Base-by-base conservation (phyloP, 768 basidiomycete species). In the Baorangia bicolor region DNA sequence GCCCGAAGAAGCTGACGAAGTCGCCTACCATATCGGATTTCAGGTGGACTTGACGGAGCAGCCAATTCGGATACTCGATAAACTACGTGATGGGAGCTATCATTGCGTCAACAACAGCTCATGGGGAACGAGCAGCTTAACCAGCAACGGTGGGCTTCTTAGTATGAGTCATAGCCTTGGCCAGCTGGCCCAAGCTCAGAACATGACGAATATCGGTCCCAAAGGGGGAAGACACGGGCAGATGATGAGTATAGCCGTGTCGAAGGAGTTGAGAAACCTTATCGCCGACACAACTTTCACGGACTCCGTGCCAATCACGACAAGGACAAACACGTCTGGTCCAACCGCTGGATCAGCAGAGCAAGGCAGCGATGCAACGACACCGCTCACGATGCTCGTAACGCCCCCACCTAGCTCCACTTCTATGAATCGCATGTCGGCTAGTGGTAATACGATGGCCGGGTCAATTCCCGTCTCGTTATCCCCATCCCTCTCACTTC, bases 11-110 rank as follows among this genome's bases (percentile, higher is more conserved):
- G 78, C 79, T 35, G 83, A 85, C 51, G 88, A 95, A 42, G 79
- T 91, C 38, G 85, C 84, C 10, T 96, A 89, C 68, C 88, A 92
- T 64, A 87, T 99, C 48, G 97, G 97, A 1, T 98, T 99, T 78
- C 94, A 99, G 73, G 90, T 97, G 52, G 93, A 98, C 72, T 77
- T 99, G 46, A 85, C 86, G 18, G 85, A 88, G 64, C 93, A 95
- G 73, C 94, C 93, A 3, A 85, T 85, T 61, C 83, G 83, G 2
- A 94, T 97, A 56, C 74, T 94, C 50, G 81, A 88, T 60, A 91
- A 87, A 68, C 78, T 94, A 50, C 74, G 80, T 20, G 86, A 91
- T 61, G 94, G 94, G 18, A 84, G 81, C 33, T 93, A 93, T 38
- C 38, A 61, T 71, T 73, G 85, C 53, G 81, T 84, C 66, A 83